These are phyloP conservation scores for Candida yuanshanica DNA, from an alignment of 805 yeast species.

Conservation along the genomic window DNA sequence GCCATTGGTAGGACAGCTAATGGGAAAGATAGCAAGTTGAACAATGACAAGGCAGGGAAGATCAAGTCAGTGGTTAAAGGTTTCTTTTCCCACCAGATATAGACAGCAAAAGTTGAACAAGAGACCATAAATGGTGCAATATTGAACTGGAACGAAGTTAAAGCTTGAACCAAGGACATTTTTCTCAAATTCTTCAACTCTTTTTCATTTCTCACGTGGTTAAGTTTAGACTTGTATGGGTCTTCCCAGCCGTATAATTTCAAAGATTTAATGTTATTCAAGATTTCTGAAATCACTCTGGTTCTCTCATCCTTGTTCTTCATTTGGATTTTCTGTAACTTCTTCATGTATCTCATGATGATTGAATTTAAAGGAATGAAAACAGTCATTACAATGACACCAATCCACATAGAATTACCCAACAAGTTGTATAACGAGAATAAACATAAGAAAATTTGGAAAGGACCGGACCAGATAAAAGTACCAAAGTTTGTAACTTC, in stretches of 20 bases:
- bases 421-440: conserved; percentile 63
- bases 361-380: conserved; percentile 77
- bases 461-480: conserved; percentile 89
- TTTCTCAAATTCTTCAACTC: conserved; percentile 72
- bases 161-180: conserved; percentile 68
- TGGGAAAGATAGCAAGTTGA: conserved; percentile 87
- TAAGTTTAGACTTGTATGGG: conserved; percentile 71
- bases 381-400: conserved; percentile 70
- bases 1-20: conserved; percentile 89
- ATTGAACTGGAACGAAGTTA: conserved; percentile 71
- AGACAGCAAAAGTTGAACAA: conserved; percentile 82
- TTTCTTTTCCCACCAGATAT: conserved; percentile 48
- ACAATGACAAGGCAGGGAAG: conserved; percentile 83
- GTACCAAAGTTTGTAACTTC: conserved; percentile 76
- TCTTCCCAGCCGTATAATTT: conserved; percentile 95
- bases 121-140: conserved; percentile 88
- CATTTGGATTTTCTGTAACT: conserved; percentile 82
- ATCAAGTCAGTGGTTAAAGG: conserved; percentile 88
- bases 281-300: conserved; percentile 78
- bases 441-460: conserved; percentile 76
- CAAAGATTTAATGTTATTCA: conserved; percentile 86
- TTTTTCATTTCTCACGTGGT: conserved; percentile 79
- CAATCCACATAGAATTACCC: conserved; percentile 95
- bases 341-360: conserved; percentile 63
- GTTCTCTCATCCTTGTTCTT: conserved; percentile 87